Evolutionary conservation across 305 asterid species (phyloP).

Genomic region (Solanum hybrid): DNA sequence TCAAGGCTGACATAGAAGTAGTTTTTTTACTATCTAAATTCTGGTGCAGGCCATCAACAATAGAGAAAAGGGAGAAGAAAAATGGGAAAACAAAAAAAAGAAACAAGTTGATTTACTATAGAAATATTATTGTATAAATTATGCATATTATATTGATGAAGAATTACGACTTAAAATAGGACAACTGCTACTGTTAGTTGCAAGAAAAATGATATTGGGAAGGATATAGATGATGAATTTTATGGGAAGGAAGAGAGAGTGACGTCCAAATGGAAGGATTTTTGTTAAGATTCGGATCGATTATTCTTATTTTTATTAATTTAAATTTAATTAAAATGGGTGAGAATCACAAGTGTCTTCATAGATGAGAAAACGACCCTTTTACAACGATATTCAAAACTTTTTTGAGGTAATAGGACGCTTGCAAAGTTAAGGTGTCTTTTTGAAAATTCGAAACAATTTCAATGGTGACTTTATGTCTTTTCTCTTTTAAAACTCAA

Average conservation of each 20-base stretch:
- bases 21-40: background rate
- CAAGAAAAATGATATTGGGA: background rate
- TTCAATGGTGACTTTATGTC: background rate
- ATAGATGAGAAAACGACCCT: too few relatives aligned
- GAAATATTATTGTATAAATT: background rate
- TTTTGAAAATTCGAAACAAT: too few relatives aligned
- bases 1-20: background rate
- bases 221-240: background rate
- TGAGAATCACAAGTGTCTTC: background rate
- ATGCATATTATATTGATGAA: background rate
- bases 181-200: background rate
- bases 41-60: constrained; percentile 14
- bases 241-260: background rate
- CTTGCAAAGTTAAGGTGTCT: background rate
- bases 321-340: background rate
- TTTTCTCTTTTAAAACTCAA: too few relatives aligned
- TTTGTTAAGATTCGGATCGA: background rate
- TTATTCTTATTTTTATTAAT: background rate
- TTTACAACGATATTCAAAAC: background rate
- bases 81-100: background rate
- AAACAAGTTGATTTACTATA: background rate
- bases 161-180: background rate
- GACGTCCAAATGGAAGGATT: background rate
- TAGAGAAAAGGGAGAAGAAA: background rate
- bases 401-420: too few relatives aligned